Evolutionary conservation across 306 rosid genomes (phyloP), one percentile per base, ranked within the genome.

Genomic region (Herpetospermum pedunculosum): DNA sequence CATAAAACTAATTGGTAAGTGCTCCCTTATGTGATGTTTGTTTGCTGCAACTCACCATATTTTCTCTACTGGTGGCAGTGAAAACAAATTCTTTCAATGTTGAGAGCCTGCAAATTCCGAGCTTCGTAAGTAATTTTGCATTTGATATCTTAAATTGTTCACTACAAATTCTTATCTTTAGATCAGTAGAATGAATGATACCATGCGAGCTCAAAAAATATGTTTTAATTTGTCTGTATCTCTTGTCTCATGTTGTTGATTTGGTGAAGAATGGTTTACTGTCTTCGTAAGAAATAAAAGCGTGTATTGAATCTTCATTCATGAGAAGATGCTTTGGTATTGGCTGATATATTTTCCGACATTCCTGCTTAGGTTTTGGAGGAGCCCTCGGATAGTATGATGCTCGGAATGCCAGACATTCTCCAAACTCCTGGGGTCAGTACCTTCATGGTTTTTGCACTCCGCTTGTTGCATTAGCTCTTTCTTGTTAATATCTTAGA

Each of bases 351-450:
- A 41, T 72, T 34, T 77, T 28, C 18, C 72, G 28, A 70, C 13
- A n/a, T 70, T 46, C 23, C 37, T 46, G 57, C 8, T 47, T 81
- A 92, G 97, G 85, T 78, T 80, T 64, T 84, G 60, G 89, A 86
- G 78, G 96, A 90, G 78, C 88, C 86, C 65, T 82, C 88, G 34
- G 96, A 88, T 75, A 76, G 79, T 58, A 83, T 84, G 81, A 77
- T 80, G 75, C 72, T 78, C 3, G 88, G 84, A 57, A 81, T 80
- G 83, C 85, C 86, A 44, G 94, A 89, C 37, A 81, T 77, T 70
- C 83, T 88, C 38, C 87, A 53, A 79, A 89, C 94, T 70, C 96
- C 90, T 11, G 92, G 91, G 83, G 98, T 92, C 32, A 47, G 94
- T 80, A 67, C 49, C 71, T 78, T 82, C 67, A 52, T 47, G 19